A percentile compares a stretch with the other conserved stretches of the same genome.
Evolutionary conservation across 2,329 filamentous ascomycete species (phyloP).

Genomic region (Fusarium cicatricum): DNA sequence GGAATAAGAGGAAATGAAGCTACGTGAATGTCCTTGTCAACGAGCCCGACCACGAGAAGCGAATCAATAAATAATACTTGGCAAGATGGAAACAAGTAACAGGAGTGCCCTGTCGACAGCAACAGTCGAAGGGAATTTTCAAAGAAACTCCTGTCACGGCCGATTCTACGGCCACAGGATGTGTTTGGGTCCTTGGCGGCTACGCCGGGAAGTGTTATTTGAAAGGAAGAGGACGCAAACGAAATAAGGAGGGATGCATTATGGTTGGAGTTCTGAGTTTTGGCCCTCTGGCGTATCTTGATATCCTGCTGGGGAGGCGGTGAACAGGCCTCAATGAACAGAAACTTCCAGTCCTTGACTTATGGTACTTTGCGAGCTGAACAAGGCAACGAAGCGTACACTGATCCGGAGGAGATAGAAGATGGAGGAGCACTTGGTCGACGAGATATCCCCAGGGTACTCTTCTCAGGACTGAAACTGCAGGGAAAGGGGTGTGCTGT

Average conservation of each 20-base stretch:
- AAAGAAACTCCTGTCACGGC: neutral
- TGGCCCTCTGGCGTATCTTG: neutral
- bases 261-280: neutral
- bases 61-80: neutral
- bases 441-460: too few relatives aligned
- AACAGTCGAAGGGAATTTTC: neutral
- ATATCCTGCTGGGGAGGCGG: neutral
- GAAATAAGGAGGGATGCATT: neutral
- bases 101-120: neutral
- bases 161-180: neutral
- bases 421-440: too few relatives aligned
- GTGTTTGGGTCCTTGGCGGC: neutral
- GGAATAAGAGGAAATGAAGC: neutral
- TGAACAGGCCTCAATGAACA: neutral
- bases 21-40: neutral
- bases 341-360: constrained; percentile 3
- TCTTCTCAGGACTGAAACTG: neutral
- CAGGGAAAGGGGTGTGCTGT: neutral
- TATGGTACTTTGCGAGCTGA: neutral
- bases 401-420: too few relatives aligned
- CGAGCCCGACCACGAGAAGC: neutral
- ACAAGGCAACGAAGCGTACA: too few relatives aligned
- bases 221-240: neutral
- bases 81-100: neutral
- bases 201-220: neutral